These are phyloP conservation scores for Fabrea salina DNA, from an alignment of 169 alveolate species.

Conservation along the genomic window DNA sequence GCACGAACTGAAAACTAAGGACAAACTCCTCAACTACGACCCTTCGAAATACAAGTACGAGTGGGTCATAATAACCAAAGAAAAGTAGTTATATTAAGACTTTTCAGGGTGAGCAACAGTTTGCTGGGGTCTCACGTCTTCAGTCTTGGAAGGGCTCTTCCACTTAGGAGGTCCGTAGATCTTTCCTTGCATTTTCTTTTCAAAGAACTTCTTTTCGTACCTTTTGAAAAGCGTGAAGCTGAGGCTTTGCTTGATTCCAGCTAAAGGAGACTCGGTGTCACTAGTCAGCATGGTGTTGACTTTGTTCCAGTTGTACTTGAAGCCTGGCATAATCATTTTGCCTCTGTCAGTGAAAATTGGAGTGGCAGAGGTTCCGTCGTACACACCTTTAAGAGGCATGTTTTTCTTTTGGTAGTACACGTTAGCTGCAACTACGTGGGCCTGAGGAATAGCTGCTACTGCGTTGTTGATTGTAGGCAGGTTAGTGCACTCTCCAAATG, in stretches of 20 bases:
- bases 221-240: slow-evolving; percentile 6
- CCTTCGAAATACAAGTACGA: not conserved
- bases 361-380: slow-evolving; percentile 28
- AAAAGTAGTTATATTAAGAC: not conserved
- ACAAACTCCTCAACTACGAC: not conserved
- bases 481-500: slow-evolving; percentile 9
- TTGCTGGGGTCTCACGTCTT: too few species aligned
- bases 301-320: slow-evolving; percentile 1
- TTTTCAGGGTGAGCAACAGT: too few species aligned
- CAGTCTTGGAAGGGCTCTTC: not conserved
- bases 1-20: not conserved
- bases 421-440: slow-evolving; percentile 12
- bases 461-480: slow-evolving; percentile 21
- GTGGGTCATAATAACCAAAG: not conserved
- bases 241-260: not conserved
- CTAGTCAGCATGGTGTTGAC: not conserved
- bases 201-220: slow-evolving; percentile 12
- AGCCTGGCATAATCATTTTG: slow-evolving; percentile 28
- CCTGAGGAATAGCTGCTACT: not conserved
- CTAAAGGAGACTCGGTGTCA: not conserved
- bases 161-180: slow-evolving; percentile 26
- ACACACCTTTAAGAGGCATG: not conserved
- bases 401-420: not conserved
- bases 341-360: slow-evolving; percentile 14
- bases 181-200: slow-evolving; percentile 27